phyloP scores from a whole-genome alignment of 2,329 filamentous ascomycete species.

The Pezicula carpinea region DNA sequence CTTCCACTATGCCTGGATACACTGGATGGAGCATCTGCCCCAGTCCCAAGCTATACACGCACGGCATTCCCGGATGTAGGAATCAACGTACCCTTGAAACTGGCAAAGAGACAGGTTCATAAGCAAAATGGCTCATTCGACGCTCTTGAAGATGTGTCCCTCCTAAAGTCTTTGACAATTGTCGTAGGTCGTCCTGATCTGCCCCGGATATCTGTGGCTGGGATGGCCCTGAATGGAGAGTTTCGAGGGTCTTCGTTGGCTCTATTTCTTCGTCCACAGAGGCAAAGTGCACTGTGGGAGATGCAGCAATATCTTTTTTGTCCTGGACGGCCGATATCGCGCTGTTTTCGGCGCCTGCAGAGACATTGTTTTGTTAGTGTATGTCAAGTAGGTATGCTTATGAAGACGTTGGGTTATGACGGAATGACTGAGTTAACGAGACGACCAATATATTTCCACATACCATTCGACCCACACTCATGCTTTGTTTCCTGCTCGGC shows the following conservation, averaged over 20 bases:
- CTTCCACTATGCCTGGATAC: too few relatives aligned
- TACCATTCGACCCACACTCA: not conserved
- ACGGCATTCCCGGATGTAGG: not conserved
- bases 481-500: conserved; percentile 2
- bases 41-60: not conserved
- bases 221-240: conserved; percentile 22
- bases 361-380: not conserved
- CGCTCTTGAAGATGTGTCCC: conserved; percentile 73
- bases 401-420: not conserved
- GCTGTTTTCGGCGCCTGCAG: not conserved
- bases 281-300: conserved; percentile 64
- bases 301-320: conserved; percentile 18
- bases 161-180: conserved; percentile 66
- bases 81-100: conserved; percentile 66
- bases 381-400: not conserved
- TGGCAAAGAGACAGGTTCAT: conserved; percentile 86
- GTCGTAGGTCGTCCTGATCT: conserved; percentile 19
- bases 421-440: conserved; percentile 1
- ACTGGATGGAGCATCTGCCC: not conserved
- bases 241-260: conserved; percentile 34
- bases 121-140: conserved; percentile 81
- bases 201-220: conserved; percentile 13
- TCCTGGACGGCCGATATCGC: not conserved
- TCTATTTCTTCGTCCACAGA: conserved; percentile 67
- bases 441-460: not conserved